phyloP scores from a whole-genome alignment of 805 yeast genomes.

The Kluyveromyces dobzhanskii region DNA sequence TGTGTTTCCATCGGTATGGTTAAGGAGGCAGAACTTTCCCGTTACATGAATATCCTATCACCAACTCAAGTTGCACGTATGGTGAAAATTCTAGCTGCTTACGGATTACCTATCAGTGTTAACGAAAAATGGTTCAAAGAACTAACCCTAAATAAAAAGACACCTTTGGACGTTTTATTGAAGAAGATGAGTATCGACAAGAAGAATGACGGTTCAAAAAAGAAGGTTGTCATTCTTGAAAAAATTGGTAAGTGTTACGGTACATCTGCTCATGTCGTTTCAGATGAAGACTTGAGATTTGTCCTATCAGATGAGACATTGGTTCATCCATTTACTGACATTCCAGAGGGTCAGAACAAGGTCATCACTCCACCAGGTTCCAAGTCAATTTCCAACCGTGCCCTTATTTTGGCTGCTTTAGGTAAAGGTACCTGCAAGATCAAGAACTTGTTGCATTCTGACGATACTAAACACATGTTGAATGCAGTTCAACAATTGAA shows the following conservation, averaged over 20 bases:
- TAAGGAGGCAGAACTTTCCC: slow-evolving; percentile 89
- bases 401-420: slow-evolving; percentile 84
- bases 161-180: slow-evolving; percentile 70
- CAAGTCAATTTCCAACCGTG: slow-evolving; percentile 93
- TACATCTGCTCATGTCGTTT: slow-evolving; percentile 74
- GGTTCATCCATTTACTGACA: slow-evolving; percentile 48
- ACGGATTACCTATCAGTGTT: slow-evolving; percentile 75
- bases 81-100: slow-evolving; percentile 72
- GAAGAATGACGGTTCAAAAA: slow-evolving; percentile 88
- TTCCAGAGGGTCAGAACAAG: slow-evolving; percentile 20
- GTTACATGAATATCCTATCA: slow-evolving; percentile 79
- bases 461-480: slow-evolving; percentile 92
- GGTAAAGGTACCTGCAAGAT: slow-evolving; percentile 79
- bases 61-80: slow-evolving; percentile 93
- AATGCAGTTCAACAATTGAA: slow-evolving; percentile 70
- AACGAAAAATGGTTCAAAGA: slow-evolving; percentile 65
- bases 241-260: slow-evolving; percentile 86
- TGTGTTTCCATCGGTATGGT: slow-evolving; percentile 98
- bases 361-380: slow-evolving; percentile 89
- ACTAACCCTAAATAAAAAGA: slow-evolving; percentile 57
- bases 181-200: slow-evolving; percentile 91
- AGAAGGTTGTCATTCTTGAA: slow-evolving; percentile 77
- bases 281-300: slow-evolving; percentile 72
- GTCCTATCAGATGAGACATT: slow-evolving; percentile 73
- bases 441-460: slow-evolving; percentile 85